These are phyloP conservation scores for Suillus weaverae DNA, from an alignment of 768 basidiomycete species.

Conservation along the genomic window DNA sequence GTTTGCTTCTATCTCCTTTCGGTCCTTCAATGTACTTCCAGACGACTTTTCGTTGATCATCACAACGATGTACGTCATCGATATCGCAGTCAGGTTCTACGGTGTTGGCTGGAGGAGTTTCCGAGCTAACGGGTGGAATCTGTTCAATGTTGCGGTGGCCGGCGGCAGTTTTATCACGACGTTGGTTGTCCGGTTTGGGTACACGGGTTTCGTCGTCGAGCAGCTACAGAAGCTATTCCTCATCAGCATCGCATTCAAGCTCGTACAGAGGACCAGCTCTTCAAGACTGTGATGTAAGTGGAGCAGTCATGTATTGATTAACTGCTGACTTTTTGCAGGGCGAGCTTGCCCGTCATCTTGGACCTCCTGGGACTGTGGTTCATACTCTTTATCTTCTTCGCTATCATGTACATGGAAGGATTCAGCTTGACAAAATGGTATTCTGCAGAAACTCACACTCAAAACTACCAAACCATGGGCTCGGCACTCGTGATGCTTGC, in stretches of 20 bases:
- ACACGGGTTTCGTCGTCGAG: slow-evolving; percentile 50
- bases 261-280: slow-evolving; percentile 88
- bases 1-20: slow-evolving; percentile 5
- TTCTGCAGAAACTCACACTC: slow-evolving; percentile 60
- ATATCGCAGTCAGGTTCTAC: slow-evolving; percentile 73
- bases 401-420: slow-evolving; percentile 84
- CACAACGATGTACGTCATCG: slow-evolving; percentile 70
- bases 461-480: slow-evolving; percentile 80
- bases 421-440: slow-evolving; percentile 91
- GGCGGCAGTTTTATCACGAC: slow-evolving; percentile 84
- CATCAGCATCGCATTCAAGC: slow-evolving; percentile 90
- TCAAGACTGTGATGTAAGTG: slow-evolving; percentile 92
- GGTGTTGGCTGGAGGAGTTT: slow-evolving; percentile 87
- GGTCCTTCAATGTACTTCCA: slow-evolving; percentile 29
- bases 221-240: slow-evolving; percentile 90
- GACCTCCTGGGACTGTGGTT: slow-evolving; percentile 88
- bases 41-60: slow-evolving; percentile 78
- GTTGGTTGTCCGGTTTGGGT: slow-evolving; percentile 59
- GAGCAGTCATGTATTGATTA: not conserved
- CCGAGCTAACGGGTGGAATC: slow-evolving; percentile 90
- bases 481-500: slow-evolving; percentile 85
- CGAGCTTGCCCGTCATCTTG: slow-evolving; percentile 83
- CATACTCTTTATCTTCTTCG: slow-evolving; percentile 87
- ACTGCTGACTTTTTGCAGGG: slow-evolving; percentile 41
- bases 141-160: slow-evolving; percentile 84